Evolutionary conservation across 768 basidiomycete species (phyloP).

Genomic region (Boletus huronensis): DNA sequence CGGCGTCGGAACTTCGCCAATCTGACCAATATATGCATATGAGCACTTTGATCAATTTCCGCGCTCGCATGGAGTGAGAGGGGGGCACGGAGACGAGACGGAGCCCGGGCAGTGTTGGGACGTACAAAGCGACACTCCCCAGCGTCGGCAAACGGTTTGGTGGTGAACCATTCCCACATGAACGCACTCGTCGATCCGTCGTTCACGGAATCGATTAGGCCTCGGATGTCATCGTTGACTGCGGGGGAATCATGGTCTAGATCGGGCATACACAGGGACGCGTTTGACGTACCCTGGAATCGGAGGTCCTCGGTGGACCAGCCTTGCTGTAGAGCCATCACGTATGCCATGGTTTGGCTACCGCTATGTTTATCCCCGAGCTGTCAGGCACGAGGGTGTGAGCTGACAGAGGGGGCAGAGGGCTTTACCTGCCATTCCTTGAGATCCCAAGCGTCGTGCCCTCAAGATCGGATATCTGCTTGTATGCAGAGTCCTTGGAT

Average conservation of each 20-base stretch:
- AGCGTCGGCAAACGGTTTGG: conserved; percentile 74
- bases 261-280: background rate
- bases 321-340: conserved; percentile 85
- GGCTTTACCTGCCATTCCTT: conserved; percentile 67
- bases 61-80: background rate
- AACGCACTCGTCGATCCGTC: conserved; percentile 85
- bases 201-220: conserved; percentile 84
- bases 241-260: background rate
- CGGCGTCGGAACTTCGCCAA: conserved; percentile 83
- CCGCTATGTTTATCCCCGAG: conserved; percentile 45
- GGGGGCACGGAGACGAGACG: no score
- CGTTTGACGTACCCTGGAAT: conserved; percentile 59
- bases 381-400: background rate
- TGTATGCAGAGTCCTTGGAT: conserved; percentile 56
- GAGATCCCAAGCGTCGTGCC: conserved; percentile 89
- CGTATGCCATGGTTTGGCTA: conserved; percentile 92
- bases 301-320: conserved; percentile 65
- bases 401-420: background rate
- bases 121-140: conserved; percentile 83
- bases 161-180: conserved; percentile 96
- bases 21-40: conserved; percentile 40
- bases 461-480: conserved; percentile 68
- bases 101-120: conserved; percentile 6
- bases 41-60: background rate
- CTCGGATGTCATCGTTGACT: conserved; percentile 82